phyloP scores from a whole-genome alignment of 345 rosid genomes.

The Gynandropsis gynandra region DNA sequence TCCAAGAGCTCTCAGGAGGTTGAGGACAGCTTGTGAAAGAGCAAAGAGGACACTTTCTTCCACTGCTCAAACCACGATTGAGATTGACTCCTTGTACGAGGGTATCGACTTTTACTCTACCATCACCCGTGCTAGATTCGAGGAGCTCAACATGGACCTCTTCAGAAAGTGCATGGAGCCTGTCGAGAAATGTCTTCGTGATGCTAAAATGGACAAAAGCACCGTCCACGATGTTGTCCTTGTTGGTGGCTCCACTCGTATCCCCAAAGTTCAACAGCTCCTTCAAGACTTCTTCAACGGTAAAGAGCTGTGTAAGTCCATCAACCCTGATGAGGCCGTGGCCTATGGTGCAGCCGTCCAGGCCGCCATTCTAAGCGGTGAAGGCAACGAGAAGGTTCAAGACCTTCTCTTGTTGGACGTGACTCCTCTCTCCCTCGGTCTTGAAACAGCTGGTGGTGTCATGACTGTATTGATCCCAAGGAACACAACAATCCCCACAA shows the following conservation, averaged over 20 bases:
- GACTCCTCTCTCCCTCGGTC: conserved; percentile 68
- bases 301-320: conserved; percentile 75
- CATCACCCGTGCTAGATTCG: conserved; percentile 60
- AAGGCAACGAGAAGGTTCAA: conserved; percentile 83
- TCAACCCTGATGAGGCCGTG: conserved; percentile 81
- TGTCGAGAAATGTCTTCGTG: conserved; percentile 59
- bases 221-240: conserved; percentile 59
- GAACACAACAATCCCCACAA: conserved; percentile 68
- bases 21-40: conserved; percentile 66
- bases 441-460: conserved; percentile 75
- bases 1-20: conserved; percentile 72
- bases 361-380: conserved; percentile 73
- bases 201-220: conserved; percentile 77
- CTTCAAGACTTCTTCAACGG: conserved; percentile 73
- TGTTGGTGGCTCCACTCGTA: conserved; percentile 75
- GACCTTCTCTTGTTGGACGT: conserved; percentile 68
- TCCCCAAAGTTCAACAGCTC: conserved; percentile 73
- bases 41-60: conserved; percentile 68
- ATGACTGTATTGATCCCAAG: conserved; percentile 76
- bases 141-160: conserved; percentile 68
- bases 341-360: conserved; percentile 87
- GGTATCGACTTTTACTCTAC: conserved; percentile 68
- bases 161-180: conserved; percentile 73
- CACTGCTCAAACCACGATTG: conserved; percentile 66
- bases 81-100: conserved; percentile 64